Evolutionary conservation across 129 eudicot genomes (phyloP).

Genomic region (Ambrosia trifida): DNA sequence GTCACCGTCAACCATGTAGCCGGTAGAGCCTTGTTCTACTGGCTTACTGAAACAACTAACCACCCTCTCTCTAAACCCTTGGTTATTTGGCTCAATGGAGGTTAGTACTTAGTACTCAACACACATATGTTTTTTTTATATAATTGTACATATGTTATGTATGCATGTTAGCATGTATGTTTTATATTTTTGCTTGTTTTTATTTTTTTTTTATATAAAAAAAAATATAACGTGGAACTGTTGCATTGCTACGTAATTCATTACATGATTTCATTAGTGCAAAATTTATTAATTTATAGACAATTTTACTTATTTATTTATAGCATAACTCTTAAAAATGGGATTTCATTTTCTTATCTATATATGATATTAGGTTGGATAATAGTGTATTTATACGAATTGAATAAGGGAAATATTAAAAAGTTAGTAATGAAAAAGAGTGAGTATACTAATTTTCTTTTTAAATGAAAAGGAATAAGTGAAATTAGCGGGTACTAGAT

Average conservation of each 20-base stretch:
- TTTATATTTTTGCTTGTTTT: not conserved
- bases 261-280: slow-evolving; percentile 14
- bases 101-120: slow-evolving; percentile 21
- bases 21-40: slow-evolving; percentile 91
- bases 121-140: not conserved
- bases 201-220: not conserved
- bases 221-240: slow-evolving; percentile 22
- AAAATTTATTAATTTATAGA: not conserved
- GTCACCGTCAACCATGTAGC: slow-evolving; percentile 73
- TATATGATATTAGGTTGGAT: not conserved
- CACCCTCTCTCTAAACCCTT: slow-evolving; percentile 65
- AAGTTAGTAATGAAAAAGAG: too few species aligned
- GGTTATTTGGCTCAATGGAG: slow-evolving; percentile 97
- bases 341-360: not conserved
- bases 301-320: not conserved
- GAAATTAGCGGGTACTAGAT: too few species aligned
- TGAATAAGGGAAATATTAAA: too few species aligned
- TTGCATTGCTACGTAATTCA: slow-evolving; percentile 29
- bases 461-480: too few species aligned
- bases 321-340: not conserved
- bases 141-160: not conserved
- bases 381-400: too few species aligned
- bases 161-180: slow-evolving; percentile 1
- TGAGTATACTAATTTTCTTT: too few species aligned
- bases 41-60: slow-evolving; percentile 79